Percentiles rank a stretch among this genome's conserved stretches.
Evolutionary conservation across 305 asterid species (phyloP).

Genomic region (Solanum hybrid): DNA sequence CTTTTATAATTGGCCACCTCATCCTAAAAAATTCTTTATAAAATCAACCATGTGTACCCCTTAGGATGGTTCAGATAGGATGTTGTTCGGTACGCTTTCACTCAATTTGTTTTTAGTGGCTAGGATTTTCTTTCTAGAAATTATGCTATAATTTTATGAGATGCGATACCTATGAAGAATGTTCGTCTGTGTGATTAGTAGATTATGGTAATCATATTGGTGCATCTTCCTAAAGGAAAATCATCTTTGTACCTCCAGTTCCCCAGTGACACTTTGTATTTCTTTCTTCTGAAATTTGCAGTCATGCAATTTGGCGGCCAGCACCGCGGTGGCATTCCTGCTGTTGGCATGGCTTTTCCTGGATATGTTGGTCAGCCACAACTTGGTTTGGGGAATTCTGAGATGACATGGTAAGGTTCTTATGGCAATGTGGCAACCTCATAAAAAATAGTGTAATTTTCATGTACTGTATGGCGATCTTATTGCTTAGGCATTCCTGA

Average conservation of each 20-base stretch:
- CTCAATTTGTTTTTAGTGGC: neutral
- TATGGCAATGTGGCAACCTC: neutral
- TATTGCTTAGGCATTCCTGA: neutral
- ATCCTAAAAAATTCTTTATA: neutral
- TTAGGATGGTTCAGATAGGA: neutral
- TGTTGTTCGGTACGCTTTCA: neutral
- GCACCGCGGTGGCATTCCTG: conserved; percentile 94
- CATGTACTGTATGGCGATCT: neutral
- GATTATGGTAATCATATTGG: neutral
- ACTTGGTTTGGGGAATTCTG: conserved; percentile 75
- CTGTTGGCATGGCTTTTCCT: conserved; percentile 99
- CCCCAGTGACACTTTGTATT: neutral
- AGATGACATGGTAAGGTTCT: conserved; percentile 71
- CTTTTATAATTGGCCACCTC: neutral
- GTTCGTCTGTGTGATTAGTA: neutral
- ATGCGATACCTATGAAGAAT: neutral
- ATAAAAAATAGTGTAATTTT: neutral
- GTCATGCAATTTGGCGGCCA: conserved; percentile 93
- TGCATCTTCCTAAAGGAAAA: neutral
- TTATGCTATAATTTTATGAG: neutral
- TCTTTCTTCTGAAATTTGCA: conserved; percentile 21
- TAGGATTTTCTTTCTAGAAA: neutral
- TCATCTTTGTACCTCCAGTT: neutral
- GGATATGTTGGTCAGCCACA: conserved; percentile 89
- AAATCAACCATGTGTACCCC: neutral